Percentiles rank a stretch among this genome's conserved stretches.
phyloP scores from a whole-genome alignment of 2,329 filamentous ascomycete species.

The Colletotrichum sp. region DNA sequence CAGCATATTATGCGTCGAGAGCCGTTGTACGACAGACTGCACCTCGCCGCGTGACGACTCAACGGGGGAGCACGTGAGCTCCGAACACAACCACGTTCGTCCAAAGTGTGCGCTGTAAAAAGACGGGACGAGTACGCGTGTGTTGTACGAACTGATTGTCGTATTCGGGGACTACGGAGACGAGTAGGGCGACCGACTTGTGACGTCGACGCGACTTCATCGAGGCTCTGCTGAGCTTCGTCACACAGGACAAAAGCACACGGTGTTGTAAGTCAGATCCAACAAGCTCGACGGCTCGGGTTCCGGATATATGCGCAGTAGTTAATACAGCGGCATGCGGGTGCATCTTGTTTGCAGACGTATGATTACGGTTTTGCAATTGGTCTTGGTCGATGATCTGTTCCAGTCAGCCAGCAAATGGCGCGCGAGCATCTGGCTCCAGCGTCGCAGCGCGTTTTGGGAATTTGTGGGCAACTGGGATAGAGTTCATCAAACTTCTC shows the following conservation, averaged over 20 bases:
- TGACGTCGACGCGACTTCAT: neutral
- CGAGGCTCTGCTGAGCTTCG: neutral
- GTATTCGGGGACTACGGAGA: neutral
- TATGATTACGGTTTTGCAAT: neutral
- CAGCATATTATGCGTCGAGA: neutral
- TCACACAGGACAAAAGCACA: neutral
- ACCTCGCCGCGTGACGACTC: neutral
- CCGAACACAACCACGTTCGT: neutral
- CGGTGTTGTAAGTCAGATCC: neutral
- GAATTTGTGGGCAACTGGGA: slow-evolving; percentile 1
- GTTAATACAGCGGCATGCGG: neutral
- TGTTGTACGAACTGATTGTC: neutral
- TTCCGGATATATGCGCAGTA: neutral
- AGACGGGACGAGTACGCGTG: neutral
- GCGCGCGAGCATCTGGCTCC: neutral
- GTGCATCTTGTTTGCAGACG: neutral
- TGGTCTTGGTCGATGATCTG: neutral
- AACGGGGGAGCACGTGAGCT: neutral
- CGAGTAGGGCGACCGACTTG: neutral
- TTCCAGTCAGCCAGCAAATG: neutral
- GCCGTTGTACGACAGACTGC: neutral
- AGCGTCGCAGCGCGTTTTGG: neutral
- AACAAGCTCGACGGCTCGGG: neutral
- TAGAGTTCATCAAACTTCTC: neutral
- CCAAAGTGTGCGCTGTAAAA: neutral